Percentiles rank a stretch among this genome's conserved stretches.
Conservation (phyloP, 352 stramenopile genomes). For the Globisporangium paddicum region DNA sequence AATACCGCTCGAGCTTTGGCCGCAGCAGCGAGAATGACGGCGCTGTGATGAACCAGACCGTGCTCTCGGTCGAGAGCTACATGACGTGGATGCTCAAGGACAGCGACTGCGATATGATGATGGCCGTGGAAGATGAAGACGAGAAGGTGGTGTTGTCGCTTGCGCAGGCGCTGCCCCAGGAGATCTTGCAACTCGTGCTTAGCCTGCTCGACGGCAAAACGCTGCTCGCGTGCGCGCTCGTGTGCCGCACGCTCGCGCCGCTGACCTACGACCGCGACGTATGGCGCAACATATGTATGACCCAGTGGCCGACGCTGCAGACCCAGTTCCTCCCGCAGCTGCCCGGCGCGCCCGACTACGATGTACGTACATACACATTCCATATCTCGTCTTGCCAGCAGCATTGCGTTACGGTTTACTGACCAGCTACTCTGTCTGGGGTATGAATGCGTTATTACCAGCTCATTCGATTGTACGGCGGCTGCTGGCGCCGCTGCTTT, state of each 20-base stretch:
- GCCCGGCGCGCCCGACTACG: slow-evolving; percentile 69
- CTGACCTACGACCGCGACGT: slow-evolving; percentile 54
- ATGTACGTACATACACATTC: slow-evolving; percentile 61
- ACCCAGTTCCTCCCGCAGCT: slow-evolving; percentile 60
- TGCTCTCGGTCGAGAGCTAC: slow-evolving; percentile 9
- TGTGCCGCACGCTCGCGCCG: slow-evolving; percentile 36
- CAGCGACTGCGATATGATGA: slow-evolving; percentile 15
- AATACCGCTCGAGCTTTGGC: slow-evolving; percentile 25
- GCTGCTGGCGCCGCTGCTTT: slow-evolving; percentile 68
- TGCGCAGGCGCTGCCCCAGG: slow-evolving; percentile 42
- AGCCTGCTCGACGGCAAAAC: slow-evolving; percentile 48
- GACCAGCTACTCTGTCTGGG: not conserved
- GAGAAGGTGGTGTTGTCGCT: slow-evolving; percentile 19
- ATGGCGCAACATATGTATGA: slow-evolving; percentile 64
- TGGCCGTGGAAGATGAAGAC: slow-evolving; percentile 11
- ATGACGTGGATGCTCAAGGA: slow-evolving; percentile 6
- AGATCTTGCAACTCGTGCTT: slow-evolving; percentile 46
- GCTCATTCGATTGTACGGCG: slow-evolving; percentile 72
- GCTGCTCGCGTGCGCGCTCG: slow-evolving; percentile 40
- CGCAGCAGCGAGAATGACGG: not conserved
- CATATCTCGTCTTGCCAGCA: not conserved
- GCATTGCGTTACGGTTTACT: not conserved
- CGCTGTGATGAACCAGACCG: slow-evolving; percentile 1
- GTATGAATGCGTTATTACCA: slow-evolving; percentile 19
- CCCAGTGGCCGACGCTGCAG: slow-evolving; percentile 50